Conservation (phyloP, 345 rosid genomes). For the Noccaea bulbosa region DNA sequence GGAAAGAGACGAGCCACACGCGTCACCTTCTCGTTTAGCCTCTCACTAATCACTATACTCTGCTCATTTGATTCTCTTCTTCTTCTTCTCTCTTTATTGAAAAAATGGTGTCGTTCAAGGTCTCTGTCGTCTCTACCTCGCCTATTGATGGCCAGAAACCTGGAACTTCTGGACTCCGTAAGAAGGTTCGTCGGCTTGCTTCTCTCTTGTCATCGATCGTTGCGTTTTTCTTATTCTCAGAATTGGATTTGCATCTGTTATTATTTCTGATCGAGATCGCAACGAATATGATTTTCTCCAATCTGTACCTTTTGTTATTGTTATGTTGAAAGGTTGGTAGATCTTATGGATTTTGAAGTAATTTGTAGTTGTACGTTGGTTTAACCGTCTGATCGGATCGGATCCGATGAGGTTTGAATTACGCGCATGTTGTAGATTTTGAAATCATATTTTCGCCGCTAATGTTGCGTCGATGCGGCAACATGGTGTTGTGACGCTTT, state of each 20-base stretch:
- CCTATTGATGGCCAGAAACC: slow-evolving; percentile 94
- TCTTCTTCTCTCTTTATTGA: background rate
- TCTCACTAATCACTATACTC: background rate
- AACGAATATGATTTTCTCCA: background rate
- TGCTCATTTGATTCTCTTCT: background rate
- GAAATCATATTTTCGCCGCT: background rate
- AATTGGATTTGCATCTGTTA: background rate
- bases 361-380: too few relatives aligned
- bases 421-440: background rate
- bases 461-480: background rate
- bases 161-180: slow-evolving; percentile 95
- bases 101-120: slow-evolving; percentile 61
- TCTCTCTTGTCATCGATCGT: background rate
- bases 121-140: slow-evolving; percentile 57
- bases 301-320: background rate
- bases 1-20: slow-evolving; percentile 32
- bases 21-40: slow-evolving; percentile 29
- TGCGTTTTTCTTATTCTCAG: background rate
- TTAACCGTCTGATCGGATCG: background rate
- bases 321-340: background rate
- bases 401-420: background rate
- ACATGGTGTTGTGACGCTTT: background rate
- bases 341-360: background rate
- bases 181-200: slow-evolving; percentile 61
- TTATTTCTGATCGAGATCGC: background rate